A percentile compares a stretch with the other conserved stretches of the same genome.
phyloP scores from a whole-genome alignment of 1,284 basidiomycete genomes.

The Albatrellus sp. region DNA sequence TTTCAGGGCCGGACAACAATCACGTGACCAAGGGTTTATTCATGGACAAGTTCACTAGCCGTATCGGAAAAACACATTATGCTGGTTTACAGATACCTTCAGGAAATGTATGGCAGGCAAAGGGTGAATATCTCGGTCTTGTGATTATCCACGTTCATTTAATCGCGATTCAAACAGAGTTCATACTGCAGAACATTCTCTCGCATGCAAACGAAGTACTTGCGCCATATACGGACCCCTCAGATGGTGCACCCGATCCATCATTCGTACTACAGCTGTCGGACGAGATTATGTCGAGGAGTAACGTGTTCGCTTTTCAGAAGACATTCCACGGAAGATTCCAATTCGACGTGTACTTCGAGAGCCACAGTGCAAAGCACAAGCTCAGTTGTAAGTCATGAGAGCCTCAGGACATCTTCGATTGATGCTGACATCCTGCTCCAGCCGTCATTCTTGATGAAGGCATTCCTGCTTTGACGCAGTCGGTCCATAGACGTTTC shows the following conservation, averaged over 20 bases:
- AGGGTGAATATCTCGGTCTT: constrained; percentile 35
- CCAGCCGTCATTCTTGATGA: constrained; percentile 47
- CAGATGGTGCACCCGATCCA: constrained; percentile 53
- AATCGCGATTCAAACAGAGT: constrained; percentile 30
- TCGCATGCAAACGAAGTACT: constrained; percentile 44
- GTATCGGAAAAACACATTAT: constrained; percentile 65
- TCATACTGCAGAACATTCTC: constrained; percentile 53
- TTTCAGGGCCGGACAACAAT: constrained; percentile 44
- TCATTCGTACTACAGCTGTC: constrained; percentile 67
- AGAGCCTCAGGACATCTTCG: constrained; percentile 4
- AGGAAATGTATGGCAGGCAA: constrained; percentile 75
- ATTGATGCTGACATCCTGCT: constrained; percentile 5
- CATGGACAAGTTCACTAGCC: constrained; percentile 45
- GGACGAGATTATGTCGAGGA: constrained; percentile 58
- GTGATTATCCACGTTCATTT: not conserved
- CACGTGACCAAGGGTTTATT: constrained; percentile 40
- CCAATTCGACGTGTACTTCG: constrained; percentile 79
- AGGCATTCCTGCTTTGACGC: constrained; percentile 56
- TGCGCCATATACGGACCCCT: constrained; percentile 39
- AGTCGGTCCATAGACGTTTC: constrained; percentile 60
- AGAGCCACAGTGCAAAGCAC: constrained; percentile 53
- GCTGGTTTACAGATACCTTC: constrained; percentile 50
- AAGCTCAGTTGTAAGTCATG: constrained; percentile 44
- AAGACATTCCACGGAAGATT: constrained; percentile 77
- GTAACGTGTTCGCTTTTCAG: constrained; percentile 80